These are phyloP conservation scores for Spizellomyces punctatus DNA, from an alignment of 192 early-diverging fungal genomes.

Conservation along the genomic window DNA sequence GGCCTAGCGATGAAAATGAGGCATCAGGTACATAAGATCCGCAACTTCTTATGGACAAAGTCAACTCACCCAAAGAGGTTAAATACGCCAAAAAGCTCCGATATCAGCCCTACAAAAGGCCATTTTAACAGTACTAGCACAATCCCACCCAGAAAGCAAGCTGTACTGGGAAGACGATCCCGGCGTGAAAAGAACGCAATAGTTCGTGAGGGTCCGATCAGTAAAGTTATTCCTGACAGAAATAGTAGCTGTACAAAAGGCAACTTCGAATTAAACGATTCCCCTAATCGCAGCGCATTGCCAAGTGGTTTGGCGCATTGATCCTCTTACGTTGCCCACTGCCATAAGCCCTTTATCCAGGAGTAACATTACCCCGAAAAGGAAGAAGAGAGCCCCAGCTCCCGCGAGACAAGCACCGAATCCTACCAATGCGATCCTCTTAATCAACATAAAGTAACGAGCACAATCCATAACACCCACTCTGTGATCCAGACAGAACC, in stretches of 20 bases:
- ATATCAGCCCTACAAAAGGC: constrained; percentile 84
- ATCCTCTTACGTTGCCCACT: constrained; percentile 84
- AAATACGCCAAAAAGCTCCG: constrained; percentile 92
- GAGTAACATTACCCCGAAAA: constrained; percentile 89
- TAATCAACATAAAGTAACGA: neutral
- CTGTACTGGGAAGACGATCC: constrained; percentile 82
- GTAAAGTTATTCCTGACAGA: constrained; percentile 78
- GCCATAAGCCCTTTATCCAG: constrained; percentile 94
- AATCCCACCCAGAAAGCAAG: constrained; percentile 88
- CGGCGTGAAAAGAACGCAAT: constrained; percentile 80
- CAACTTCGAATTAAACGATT: too few relatives aligned
- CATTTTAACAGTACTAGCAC: constrained; percentile 86
- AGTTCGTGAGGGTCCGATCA: constrained; percentile 87
- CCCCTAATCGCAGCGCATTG: neutral
- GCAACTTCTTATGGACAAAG: neutral
- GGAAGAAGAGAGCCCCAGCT: constrained; percentile 87
- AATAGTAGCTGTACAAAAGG: constrained; percentile 73
- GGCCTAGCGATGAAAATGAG: neutral
- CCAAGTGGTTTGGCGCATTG: neutral
- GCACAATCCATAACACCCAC: neutral
- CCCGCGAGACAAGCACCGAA: constrained; percentile 93
- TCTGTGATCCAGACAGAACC: constrained; percentile 4
- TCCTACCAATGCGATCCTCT: constrained; percentile 45
- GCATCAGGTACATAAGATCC: neutral
- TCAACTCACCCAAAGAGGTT: constrained; percentile 87